Conservation (phyloP, 2,329 filamentous ascomycete genomes). For the Salinomyces thailandicus region DNA sequence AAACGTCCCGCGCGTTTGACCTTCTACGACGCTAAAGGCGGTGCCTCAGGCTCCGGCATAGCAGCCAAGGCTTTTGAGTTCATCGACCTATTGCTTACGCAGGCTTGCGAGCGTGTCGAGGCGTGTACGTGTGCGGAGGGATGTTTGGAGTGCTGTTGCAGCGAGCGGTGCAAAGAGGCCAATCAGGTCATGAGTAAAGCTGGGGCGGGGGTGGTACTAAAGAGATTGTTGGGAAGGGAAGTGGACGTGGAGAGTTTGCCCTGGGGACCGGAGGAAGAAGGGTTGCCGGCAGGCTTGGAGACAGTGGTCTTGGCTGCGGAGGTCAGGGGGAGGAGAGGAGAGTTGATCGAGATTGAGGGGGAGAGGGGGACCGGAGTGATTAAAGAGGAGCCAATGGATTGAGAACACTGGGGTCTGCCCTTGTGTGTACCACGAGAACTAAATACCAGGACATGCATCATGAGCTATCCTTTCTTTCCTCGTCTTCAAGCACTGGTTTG, state of each 20-base stretch:
- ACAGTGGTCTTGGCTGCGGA: slow-evolving; percentile 67
- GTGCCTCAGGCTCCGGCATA: slow-evolving; percentile 71
- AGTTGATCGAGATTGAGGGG: slow-evolving; percentile 31
- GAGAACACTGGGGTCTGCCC: too few relatives aligned
- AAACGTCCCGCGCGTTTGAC: slow-evolving; percentile 82
- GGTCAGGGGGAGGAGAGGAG: slow-evolving; percentile 42
- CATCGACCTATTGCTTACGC: slow-evolving; percentile 63
- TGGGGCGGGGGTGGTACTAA: slow-evolving; percentile 71
- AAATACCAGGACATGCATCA: too few relatives aligned
- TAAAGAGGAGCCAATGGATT: too few relatives aligned
- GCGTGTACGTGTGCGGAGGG: slow-evolving; percentile 67
- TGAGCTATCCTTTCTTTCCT: too few relatives aligned
- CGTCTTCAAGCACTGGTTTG: too few relatives aligned
- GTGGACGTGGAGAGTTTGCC: slow-evolving; percentile 78
- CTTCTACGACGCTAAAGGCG: slow-evolving; percentile 92
- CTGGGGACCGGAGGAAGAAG: slow-evolving; percentile 66
- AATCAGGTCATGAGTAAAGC: slow-evolving; percentile 93
- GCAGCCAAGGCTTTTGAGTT: slow-evolving; percentile 92
- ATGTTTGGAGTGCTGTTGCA: slow-evolving; percentile 83
- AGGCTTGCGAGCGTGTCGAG: slow-evolving; percentile 67
- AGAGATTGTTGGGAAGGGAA: slow-evolving; percentile 60
- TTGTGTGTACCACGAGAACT: too few relatives aligned
- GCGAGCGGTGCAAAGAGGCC: slow-evolving; percentile 70
- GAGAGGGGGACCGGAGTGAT: too few relatives aligned
- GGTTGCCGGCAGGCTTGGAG: slow-evolving; percentile 61